Evolutionary conservation across 306 rosid species (phyloP).

Genomic region (Sechiopsis laciniata): DNA sequence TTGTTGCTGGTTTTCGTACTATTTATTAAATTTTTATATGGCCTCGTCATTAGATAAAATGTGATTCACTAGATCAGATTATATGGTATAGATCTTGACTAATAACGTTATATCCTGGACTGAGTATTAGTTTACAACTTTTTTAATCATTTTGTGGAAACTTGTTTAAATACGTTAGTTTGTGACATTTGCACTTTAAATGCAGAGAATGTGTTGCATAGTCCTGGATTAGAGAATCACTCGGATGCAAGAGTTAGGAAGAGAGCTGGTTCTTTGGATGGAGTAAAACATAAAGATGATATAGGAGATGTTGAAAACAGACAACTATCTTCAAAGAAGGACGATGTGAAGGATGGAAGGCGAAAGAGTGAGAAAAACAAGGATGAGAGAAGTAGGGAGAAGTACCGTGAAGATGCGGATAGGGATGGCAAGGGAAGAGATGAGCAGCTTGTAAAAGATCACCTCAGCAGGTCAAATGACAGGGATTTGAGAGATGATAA

Average conservation of each 20-base stretch:
- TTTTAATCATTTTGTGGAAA: background rate
- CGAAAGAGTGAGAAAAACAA: conserved; percentile 79
- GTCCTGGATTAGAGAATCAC: conserved; percentile 64
- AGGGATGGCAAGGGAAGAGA: conserved; percentile 74
- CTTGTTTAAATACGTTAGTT: conserved; percentile 24
- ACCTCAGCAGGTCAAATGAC: conserved; percentile 63
- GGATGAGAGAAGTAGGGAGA: conserved; percentile 78
- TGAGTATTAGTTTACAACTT: background rate
- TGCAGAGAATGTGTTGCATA: conserved; percentile 52
- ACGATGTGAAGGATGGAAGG: conserved; percentile 54
- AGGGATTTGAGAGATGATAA: conserved; percentile 70
- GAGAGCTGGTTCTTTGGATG: conserved; percentile 59
- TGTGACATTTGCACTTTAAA: conserved; percentile 40
- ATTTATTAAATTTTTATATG: background rate
- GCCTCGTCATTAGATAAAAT: background rate
- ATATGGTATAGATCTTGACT: background rate
- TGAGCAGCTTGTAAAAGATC: conserved; percentile 59
- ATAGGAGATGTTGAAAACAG: conserved; percentile 50
- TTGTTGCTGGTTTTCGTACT: background rate
- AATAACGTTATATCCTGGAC: background rate
- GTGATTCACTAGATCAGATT: background rate
- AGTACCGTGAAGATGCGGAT: conserved; percentile 59
- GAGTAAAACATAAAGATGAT: conserved; percentile 57
- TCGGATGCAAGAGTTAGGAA: conserved; percentile 60
- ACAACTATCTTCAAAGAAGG: conserved; percentile 57